phyloP scores from a whole-genome alignment of 2,329 filamentous ascomycete genomes.

The Aspergillus candidus region DNA sequence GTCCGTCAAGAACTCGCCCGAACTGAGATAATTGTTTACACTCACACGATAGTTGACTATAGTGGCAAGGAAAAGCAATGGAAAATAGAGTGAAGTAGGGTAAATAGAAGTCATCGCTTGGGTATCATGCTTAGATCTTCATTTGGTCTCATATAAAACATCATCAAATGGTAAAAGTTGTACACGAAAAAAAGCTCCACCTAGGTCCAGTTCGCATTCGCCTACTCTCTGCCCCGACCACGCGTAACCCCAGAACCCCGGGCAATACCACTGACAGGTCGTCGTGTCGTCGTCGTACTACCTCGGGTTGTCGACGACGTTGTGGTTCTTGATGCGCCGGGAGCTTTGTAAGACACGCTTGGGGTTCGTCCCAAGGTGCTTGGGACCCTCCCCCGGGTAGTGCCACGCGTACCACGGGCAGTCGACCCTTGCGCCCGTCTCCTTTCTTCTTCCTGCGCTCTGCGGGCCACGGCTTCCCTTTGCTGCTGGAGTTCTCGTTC shows the following conservation, averaged over 20 bases:
- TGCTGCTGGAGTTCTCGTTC: slow-evolving; percentile 73
- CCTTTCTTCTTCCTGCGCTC: slow-evolving; percentile 45
- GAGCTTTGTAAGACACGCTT: slow-evolving; percentile 25
- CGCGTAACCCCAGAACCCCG: slow-evolving; percentile 33
- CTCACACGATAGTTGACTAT: too few species aligned
- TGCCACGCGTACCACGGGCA: slow-evolving; percentile 29
- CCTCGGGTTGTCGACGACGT: slow-evolving; percentile 24
- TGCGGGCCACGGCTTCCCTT: slow-evolving; percentile 59
- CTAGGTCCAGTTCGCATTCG: not conserved
- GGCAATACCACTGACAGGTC: slow-evolving; percentile 35
- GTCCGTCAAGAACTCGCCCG: too few species aligned
- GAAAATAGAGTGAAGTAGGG: too few species aligned
- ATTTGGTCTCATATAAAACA: slow-evolving; percentile 10
- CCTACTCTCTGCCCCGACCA: slow-evolving; percentile 27
- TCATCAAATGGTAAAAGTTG: slow-evolving; percentile 2
- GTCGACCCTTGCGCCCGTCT: slow-evolving; percentile 31
- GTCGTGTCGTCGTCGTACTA: slow-evolving; percentile 30
- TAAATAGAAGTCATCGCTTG: not conserved
- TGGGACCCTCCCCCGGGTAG: slow-evolving; percentile 29
- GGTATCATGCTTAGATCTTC: slow-evolving; percentile 5
- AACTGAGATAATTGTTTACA: too few species aligned
- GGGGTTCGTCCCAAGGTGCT: slow-evolving; percentile 33
- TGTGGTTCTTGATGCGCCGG: slow-evolving; percentile 23
- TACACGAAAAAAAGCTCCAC: slow-evolving; percentile 10
- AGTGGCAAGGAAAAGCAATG: too few species aligned